Evolutionary conservation across 768 basidiomycete genomes (phyloP), one percentile per base, ranked within the genome.

Genomic region (Epithele typhae): DNA sequence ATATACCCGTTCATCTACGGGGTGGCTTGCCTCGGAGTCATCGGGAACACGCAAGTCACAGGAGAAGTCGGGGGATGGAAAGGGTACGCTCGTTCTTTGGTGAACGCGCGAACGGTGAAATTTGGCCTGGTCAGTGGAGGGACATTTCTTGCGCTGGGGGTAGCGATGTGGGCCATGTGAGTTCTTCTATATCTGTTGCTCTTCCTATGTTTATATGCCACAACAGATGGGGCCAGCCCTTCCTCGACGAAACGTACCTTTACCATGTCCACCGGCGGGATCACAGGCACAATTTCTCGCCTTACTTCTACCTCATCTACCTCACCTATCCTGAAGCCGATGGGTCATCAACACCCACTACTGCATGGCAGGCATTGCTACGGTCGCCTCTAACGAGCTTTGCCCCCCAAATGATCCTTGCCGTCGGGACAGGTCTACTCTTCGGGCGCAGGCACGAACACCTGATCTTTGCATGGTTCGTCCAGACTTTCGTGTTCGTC

Each of bases 261-360:
- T 98, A 98, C 63, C 96, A 98, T 56, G 68, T 91, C 9, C 79
- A 84, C 53, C 81, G 96, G 17, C 81, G 90, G 17, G 96, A 99
- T 66, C 94, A 98, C 58, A 86, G 95, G 45, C 96, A 98, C 67
- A 99, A 99, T 64, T 98, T 99, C 67, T 93, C 94, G 5, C 90
- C 92, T 0, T 96, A 97, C 69, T 98, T 96, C 67, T 97, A 98
- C 63, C 81, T 87, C 25, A 92, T 87, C 32, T 97, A 98, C 64
- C 80, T 98, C 45, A 84, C 83, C 0, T 87, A 93, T 58, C 85
- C 90, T 14, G 57, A 57, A 5, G 48, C 56, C 37, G 40, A 60
- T 17, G n/a, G n/a, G n/a, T 25, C 57, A 11, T 37, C 60, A 11
- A n/a, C 55, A 7, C 40, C 51, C 24, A 32, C 52, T 3, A 52